Evolutionary conservation across 2,329 filamentous ascomycete genomes (phyloP).

Genomic region (Claviceps lovelessii): DNA sequence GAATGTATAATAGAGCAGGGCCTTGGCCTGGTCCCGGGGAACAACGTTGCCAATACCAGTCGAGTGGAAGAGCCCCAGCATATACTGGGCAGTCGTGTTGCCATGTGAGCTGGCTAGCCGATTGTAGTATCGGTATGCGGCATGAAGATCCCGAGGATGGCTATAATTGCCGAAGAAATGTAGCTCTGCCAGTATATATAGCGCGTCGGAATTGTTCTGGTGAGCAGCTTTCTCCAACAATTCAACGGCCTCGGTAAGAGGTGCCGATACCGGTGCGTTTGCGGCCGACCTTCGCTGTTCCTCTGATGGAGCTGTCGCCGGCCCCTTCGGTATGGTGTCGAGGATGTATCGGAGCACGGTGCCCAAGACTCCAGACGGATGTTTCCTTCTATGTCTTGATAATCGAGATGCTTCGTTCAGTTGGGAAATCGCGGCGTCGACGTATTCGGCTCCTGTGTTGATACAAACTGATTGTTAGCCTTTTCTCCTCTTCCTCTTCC

Average conservation of each 20-base stretch:
- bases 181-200: constrained; percentile 82
- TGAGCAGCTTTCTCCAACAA: constrained; percentile 38
- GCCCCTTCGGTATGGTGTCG: constrained; percentile 35
- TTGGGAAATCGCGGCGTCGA: constrained; percentile 36
- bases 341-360: constrained; percentile 29
- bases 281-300: constrained; percentile 14
- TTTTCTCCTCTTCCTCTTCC: too few species aligned
- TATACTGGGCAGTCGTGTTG: constrained; percentile 86
- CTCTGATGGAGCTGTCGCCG: constrained; percentile 31
- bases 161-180: constrained; percentile 95
- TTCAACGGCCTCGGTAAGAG: constrained; percentile 35
- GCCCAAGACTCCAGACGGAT: constrained; percentile 29
- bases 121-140: constrained; percentile 70
- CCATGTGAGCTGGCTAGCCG: constrained; percentile 62
- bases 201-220: constrained; percentile 61
- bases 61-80: constrained; percentile 91
- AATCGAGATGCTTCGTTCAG: constrained; percentile 35
- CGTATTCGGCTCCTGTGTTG: constrained; percentile 34
- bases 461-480: background rate
- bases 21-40: constrained; percentile 75
- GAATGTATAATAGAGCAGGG: constrained; percentile 86
- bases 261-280: constrained; percentile 17
- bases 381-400: constrained; percentile 28
- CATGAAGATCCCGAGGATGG: constrained; percentile 65
- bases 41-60: constrained; percentile 77